phyloP scores from a whole-genome alignment of 768 basidiomycete genomes.

The Saitozyma podzolica region DNA sequence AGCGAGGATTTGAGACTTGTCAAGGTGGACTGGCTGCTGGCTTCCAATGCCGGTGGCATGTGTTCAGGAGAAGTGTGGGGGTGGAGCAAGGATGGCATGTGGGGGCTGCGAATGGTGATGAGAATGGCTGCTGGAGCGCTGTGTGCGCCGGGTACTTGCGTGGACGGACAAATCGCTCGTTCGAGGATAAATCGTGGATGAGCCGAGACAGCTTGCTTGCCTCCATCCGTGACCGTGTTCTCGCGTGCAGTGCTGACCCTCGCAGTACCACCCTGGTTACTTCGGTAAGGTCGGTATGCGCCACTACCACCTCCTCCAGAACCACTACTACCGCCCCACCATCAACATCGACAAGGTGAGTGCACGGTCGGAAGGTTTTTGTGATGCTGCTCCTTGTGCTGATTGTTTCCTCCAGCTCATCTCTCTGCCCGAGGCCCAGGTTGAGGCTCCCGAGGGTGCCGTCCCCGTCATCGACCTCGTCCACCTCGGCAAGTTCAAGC shows the following conservation, averaged over 20 bases:
- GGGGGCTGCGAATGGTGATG: not conserved
- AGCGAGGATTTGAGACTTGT: not conserved
- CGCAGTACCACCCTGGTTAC: constrained; percentile 96
- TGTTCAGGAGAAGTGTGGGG: not conserved
- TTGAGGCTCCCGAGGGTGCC: constrained; percentile 52
- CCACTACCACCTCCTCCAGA: constrained; percentile 91
- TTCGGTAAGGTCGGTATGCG: constrained; percentile 99
- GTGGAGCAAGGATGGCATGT: not conserved
- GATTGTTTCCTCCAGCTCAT: constrained; percentile 40
- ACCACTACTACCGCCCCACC: constrained; percentile 85
- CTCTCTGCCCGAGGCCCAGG: constrained; percentile 51
- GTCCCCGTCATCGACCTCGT: constrained; percentile 87
- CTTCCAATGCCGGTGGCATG: not conserved
- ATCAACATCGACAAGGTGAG: constrained; percentile 93
- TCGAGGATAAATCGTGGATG: too few species aligned
- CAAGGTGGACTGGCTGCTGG: not conserved
- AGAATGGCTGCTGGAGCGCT: not conserved
- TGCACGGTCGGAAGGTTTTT: not conserved
- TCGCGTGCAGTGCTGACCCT: constrained; percentile 1
- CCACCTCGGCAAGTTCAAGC: constrained; percentile 52
- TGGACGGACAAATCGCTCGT: not conserved
- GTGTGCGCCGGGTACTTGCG: too few species aligned
- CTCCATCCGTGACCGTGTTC: too few species aligned
- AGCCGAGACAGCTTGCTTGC: too few species aligned
- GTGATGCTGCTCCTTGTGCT: not conserved